Conservation (phyloP, 768 basidiomycete genomes). For the Trametes cingulata region DNA sequence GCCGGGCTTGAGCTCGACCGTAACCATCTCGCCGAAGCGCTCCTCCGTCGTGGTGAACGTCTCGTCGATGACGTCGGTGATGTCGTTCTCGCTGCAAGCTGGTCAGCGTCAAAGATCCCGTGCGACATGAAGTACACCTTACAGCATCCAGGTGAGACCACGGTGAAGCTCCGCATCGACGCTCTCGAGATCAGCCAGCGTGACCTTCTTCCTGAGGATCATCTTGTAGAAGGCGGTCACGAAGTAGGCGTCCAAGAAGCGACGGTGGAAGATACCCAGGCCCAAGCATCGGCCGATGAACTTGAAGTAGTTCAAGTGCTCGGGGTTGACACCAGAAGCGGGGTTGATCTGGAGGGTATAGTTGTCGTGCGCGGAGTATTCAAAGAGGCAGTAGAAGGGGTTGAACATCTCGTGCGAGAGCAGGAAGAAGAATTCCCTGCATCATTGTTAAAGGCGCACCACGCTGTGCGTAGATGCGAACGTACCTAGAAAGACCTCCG, state of each 20-base stretch:
- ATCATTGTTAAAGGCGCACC: conserved; percentile 13
- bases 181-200: conserved; percentile 89
- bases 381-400: conserved; percentile 99
- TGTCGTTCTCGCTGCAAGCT: conserved; percentile 86
- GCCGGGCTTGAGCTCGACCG: conserved; percentile 89
- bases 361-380: conserved; percentile 99
- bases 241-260: conserved; percentile 99
- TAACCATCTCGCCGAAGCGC: conserved; percentile 97
- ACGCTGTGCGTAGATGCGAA: neutral
- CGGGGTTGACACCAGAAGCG: conserved; percentile 96
- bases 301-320: conserved; percentile 99
- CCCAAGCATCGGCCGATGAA: conserved; percentile 97
- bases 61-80: conserved; percentile 96
- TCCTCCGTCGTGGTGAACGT: conserved; percentile 97
- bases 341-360: conserved; percentile 99
- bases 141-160: conserved; percentile 99
- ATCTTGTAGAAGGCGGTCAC: conserved; percentile 99
- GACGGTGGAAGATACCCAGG: conserved; percentile 97
- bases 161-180: conserved; percentile 95
- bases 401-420: conserved; percentile 99
- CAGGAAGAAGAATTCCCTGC: conserved; percentile 99
- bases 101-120: conserved; percentile 20
- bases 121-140: conserved; percentile 35
- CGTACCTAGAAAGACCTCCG: conserved; percentile 90
- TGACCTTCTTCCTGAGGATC: conserved; percentile 98